Evolutionary conservation across 345 rosid genomes (phyloP), one percentile per base, ranked within the genome.

Genomic region (Populus pruinosa): DNA sequence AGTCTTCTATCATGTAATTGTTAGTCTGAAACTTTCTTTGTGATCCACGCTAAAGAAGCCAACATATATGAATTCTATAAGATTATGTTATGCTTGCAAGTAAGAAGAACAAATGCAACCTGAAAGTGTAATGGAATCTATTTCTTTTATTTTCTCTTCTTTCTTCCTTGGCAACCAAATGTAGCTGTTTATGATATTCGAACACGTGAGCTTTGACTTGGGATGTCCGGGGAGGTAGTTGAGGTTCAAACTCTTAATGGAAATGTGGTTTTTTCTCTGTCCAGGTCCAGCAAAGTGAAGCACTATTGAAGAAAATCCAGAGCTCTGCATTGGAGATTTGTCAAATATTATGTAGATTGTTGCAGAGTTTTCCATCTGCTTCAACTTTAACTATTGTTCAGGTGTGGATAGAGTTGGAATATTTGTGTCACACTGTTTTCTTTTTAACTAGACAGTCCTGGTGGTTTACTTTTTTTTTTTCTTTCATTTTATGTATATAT

Each of bases 271-370:
- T 33, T 74, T 62, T 75, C 33, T 83, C 21, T 74, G 35, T 86
- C 75, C 85, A 95, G 99, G 92, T 92, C 81, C 78, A 78, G 73
- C 88, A 80, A 55, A 86, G 90, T 71, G 93, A 91, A 77, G 77
- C 85, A 67, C 79, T 90, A 67, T 68, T 90, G 76, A 80, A 70
- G 73, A 90, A 87, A 86, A 87, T 93, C 71, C 90, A 85, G 77
- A 81, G 84, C 72, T 88, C 87, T 81, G 85, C 97, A 8, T 73
- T 91, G 44, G 91, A 91, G 84, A 85, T 93, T 62, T 90, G 92
- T 72, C 90, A 80, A 56, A 70, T 85, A 59, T 85, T 88, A 81
- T 77, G 76, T 70, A 83, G 80, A 69, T 82, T 85, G 75, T 84
- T 87, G 75, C 85, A 82, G 80, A 88, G 91, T 64, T 79, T 89